Evolutionary conservation across 768 basidiomycete genomes (phyloP), one percentile per base, ranked within the genome.

Genomic region (Lactifluus rugatus): DNA sequence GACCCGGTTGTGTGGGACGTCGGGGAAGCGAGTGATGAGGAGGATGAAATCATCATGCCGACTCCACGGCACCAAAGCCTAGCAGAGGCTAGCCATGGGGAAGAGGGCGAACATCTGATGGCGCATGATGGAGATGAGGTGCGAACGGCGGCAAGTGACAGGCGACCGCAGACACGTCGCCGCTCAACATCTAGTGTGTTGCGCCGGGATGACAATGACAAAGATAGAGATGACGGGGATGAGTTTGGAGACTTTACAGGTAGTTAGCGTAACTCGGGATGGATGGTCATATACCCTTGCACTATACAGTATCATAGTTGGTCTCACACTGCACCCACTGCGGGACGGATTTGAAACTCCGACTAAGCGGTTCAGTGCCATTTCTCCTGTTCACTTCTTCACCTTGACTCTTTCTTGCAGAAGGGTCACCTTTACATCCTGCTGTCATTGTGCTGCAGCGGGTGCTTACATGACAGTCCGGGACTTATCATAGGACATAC

Each of bases 1-100:
- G 73, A 78, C 7, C 64, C 65, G 48, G 76, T 74, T 17, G 64
- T 84, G 41, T 92, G 89, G 89, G 78, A 84, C 47, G 75, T 92
- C 2, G 87, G 89, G 2, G 81, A 87, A 26, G 80, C 74, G 23
- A 86, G 84, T 56, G 87, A 87, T 50, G 82, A 82, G 5, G 85
- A 88, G 21, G 80, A 78, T 10, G 77, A 78, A 31, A 41, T 7
- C 34, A 26, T n/a, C 42, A 26, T 16, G 39, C 74, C 73, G 74
- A 62, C 74, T 70, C 14, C 61, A 70, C 28, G 69, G 62, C 70
- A 63, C 17, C 73, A 71, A 36, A 73, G 75, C 28, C 42, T 47
- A 9, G 52, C 44, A 39, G 49, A 54, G 3, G 39, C 46, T 52
- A 36, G 21, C 17, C 39, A 51, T 41, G 58, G 61, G 14, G 61